Evolutionary conservation across 2,329 filamentous ascomycete genomes (phyloP).

Genomic region (Emmonsiellopsis sp.): DNA sequence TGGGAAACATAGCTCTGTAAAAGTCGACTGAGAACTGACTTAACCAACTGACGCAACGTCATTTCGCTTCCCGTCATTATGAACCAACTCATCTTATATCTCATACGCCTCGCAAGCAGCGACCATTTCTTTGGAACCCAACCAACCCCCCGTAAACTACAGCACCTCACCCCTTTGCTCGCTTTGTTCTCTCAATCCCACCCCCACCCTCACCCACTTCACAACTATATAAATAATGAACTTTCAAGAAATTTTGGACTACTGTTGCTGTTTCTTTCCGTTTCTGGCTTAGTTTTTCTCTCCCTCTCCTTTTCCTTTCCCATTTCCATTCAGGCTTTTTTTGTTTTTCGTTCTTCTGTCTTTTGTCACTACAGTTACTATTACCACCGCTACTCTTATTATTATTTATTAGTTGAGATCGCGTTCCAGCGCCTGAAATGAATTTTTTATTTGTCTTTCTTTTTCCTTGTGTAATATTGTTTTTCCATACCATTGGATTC

Average conservation of each 20-base stretch:
- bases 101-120: neutral
- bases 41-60: neutral
- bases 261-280: neutral
- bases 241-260: neutral
- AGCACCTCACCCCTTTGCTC: neutral
- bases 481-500: too few species aligned
- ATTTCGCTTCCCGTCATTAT: neutral
- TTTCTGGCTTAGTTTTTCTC: neutral
- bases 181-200: neutral
- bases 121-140: neutral
- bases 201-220: neutral
- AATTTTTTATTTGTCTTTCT: too few species aligned
- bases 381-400: too few species aligned
- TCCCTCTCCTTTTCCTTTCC: neutral
- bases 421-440: too few species aligned
- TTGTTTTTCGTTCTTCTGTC: too few species aligned
- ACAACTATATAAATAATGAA: neutral
- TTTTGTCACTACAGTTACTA: too few species aligned
- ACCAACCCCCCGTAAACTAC: neutral
- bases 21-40: conserved; percentile 8
- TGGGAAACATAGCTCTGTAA: conserved; percentile 8
- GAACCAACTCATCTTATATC: neutral
- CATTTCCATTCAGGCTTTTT: too few species aligned
- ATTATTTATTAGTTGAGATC: too few species aligned
- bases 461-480: too few species aligned